Base-by-base conservation (phyloP, 768 basidiomycete genomes). In the Amanita brunnescens region DNA sequence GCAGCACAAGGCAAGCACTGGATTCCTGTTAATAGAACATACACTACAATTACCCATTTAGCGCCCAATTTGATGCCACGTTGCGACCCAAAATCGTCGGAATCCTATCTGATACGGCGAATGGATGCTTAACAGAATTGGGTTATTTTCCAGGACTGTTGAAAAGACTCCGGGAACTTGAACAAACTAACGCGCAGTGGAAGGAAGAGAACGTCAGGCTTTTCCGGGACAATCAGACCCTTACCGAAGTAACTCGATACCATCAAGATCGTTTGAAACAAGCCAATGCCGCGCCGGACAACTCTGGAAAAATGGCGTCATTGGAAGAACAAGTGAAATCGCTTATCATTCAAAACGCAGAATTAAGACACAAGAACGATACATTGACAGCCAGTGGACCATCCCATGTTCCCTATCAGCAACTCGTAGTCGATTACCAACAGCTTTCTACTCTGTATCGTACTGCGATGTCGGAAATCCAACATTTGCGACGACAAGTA, bases 71-170 rank as follows among this genome's bases (percentile, higher is more conserved):
- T 5, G 30, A 33, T 1, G 42, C 37, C 21, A 1, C 16, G 32
- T 39, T 67, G 23, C 71, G 73, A 32, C 55, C 59, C 5, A 67
- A 64, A 54, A 58, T 77, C 47, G 63, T 77, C 39, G 69, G 75
- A 52, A 70, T 78, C 32, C 62, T 79, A 14, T 57, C 77, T 0
- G 57, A 47, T 10, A 75, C 70, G 7, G 73, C 71, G 10, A 76
- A 73, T 61, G 70, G 70, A 10, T 78, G 71, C 56, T 64, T 76
- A 20, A 57, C 65, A 3, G 77, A 77, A 54, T 67, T 75, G 21
- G 76, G 76, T 10, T 76, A 76, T 59, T 66, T 65, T 55, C 70
- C 75, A 16, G 66, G 69, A 5, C 66, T 78, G 52, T 48, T 67
- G 3, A 67, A 65, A 41, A 71, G 62, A 30, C 44, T 79, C 29